phyloP scores from a whole-genome alignment of 139 green algal species.

The Pleodorina starrii region DNA sequence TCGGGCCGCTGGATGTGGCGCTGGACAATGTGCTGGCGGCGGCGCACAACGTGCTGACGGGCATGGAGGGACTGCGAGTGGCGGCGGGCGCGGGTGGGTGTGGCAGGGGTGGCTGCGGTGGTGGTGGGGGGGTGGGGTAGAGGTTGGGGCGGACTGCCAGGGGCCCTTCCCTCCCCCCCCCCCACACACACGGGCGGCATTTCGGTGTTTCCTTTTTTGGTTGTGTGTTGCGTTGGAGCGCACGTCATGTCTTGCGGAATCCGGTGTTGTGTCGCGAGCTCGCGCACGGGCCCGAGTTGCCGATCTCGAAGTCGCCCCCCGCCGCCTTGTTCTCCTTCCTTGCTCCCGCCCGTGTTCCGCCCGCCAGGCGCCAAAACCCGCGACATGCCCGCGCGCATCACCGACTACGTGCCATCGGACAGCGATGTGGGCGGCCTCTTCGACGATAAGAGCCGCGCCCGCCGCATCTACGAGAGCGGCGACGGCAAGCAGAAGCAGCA shows the following conservation, averaged over 20 bases:
- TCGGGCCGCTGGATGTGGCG: constrained; percentile 65
- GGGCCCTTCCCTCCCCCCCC: too few relatives aligned
- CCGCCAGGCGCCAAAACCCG: constrained; percentile 80
- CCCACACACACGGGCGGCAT: too few relatives aligned
- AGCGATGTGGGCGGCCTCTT: constrained; percentile 76
- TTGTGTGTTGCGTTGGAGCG: too few relatives aligned
- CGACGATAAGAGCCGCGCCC: constrained; percentile 65
- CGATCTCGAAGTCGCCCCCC: too few relatives aligned
- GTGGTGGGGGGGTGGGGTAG: not conserved
- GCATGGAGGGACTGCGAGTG: constrained; percentile 74
- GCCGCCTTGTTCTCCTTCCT: too few relatives aligned
- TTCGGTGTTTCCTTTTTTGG: too few relatives aligned
- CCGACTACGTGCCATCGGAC: constrained; percentile 70
- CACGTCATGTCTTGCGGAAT: too few relatives aligned
- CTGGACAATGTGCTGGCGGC: constrained; percentile 77
- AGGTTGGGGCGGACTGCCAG: too few relatives aligned
- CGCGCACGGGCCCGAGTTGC: too few relatives aligned
- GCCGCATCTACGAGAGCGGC: not conserved
- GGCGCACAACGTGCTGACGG: constrained; percentile 74
- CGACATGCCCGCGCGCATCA: constrained; percentile 77
- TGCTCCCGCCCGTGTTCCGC: too few relatives aligned
- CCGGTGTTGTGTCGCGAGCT: too few relatives aligned
- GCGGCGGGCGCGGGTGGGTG: constrained; percentile 59
- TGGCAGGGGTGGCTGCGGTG: too few relatives aligned
- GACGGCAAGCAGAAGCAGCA: constrained; percentile 14